Evolutionary conservation across 371 early-diverging fungal genomes (phyloP).

Genomic region (Syncephalis fuscata): DNA sequence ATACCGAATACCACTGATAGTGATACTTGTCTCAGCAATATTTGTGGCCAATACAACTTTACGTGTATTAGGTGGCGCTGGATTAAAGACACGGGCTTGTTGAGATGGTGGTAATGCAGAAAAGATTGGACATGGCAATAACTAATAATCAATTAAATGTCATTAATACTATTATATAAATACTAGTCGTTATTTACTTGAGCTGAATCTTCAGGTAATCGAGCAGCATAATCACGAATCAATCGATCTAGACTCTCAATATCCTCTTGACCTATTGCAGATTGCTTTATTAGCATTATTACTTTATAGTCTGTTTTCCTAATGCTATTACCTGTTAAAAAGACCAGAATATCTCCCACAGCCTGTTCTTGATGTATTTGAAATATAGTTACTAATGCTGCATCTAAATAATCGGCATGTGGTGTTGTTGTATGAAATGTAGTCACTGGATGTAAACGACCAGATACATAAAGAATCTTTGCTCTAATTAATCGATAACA

Average conservation of each 20-base stretch:
- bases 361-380: slow-evolving; percentile 80
- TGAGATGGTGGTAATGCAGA: slow-evolving; percentile 81
- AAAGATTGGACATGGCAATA: slow-evolving; percentile 82
- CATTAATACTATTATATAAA: slow-evolving; percentile 76
- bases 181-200: slow-evolving; percentile 56
- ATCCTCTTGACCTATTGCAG: slow-evolving; percentile 53
- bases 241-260: slow-evolving; percentile 78
- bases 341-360: slow-evolving; percentile 81
- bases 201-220: slow-evolving; percentile 10
- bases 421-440: slow-evolving; percentile 58
- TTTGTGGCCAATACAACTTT: slow-evolving; percentile 95
- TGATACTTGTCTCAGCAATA: slow-evolving; percentile 98
- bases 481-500: slow-evolving; percentile 32
- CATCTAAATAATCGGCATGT: slow-evolving; percentile 81
- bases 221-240: slow-evolving; percentile 39
- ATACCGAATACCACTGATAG: slow-evolving; percentile 93
- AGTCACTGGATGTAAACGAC: slow-evolving; percentile 78
- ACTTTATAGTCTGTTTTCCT: background rate
- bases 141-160: slow-evolving; percentile 53
- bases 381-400: slow-evolving; percentile 67
- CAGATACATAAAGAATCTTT: slow-evolving; percentile 64
- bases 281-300: slow-evolving; percentile 2
- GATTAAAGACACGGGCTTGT: slow-evolving; percentile 82
- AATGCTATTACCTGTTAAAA: slow-evolving; percentile 49
- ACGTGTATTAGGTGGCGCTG: slow-evolving; percentile 66